These are phyloP conservation scores for Pyricularia pennisetigena DNA, from an alignment of 2,329 filamentous ascomycete genomes.

Conservation along the genomic window DNA sequence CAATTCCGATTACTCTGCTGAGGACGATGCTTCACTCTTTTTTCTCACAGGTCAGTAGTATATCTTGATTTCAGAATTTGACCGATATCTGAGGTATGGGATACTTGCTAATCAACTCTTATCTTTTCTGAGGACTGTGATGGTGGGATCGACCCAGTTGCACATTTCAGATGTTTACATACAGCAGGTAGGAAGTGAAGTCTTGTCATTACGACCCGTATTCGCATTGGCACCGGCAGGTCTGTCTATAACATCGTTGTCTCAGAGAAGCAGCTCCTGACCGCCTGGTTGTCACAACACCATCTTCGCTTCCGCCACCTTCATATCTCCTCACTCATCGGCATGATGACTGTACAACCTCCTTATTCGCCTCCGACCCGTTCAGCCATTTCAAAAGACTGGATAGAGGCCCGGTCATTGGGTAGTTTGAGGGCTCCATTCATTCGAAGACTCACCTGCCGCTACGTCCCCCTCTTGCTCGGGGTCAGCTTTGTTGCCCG, in stretches of 20 bases:
- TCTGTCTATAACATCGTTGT: background rate
- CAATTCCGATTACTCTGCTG: conserved; percentile 13
- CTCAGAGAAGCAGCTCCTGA: background rate
- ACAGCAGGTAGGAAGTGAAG: background rate
- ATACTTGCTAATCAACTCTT: background rate
- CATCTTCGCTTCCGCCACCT: too few relatives aligned
- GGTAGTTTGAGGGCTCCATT: background rate
- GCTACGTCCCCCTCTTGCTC: background rate
- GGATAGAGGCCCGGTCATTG: background rate
- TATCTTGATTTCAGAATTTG: background rate
- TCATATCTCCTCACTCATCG: too few relatives aligned
- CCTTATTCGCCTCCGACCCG: too few relatives aligned
- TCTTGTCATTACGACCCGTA: background rate
- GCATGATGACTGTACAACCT: background rate
- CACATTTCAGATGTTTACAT: background rate
- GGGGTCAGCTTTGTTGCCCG: background rate
- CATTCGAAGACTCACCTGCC: background rate
- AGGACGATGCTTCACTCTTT: conserved; percentile 13
- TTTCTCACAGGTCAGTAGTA: conserved; percentile 11
- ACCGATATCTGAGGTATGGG: background rate
- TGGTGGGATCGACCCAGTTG: background rate
- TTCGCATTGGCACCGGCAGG: background rate
- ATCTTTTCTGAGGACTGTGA: background rate
- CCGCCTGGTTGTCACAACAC: background rate
- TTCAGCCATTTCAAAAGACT: background rate